Evolutionary conservation across 345 rosid genomes (phyloP).

Genomic region (Hirschfeldia incana): DNA sequence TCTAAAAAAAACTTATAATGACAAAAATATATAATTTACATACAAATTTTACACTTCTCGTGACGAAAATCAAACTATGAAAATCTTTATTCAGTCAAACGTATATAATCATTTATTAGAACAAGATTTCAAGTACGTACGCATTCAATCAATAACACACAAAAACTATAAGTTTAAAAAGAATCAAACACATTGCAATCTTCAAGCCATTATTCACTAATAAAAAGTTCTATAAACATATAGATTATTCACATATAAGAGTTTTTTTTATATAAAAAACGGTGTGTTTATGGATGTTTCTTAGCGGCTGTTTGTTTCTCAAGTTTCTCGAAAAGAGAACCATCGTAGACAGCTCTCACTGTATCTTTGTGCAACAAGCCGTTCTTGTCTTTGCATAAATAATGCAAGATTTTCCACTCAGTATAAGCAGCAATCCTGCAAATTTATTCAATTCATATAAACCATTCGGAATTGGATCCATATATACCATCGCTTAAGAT

Average conservation of each 20-base stretch:
- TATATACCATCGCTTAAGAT: background rate
- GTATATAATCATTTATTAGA: background rate
- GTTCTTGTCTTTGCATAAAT: conserved; percentile 64
- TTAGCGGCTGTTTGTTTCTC: conserved; percentile 58
- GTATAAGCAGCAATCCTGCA: conserved; percentile 57
- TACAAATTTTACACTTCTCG: background rate
- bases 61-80: background rate
- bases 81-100: background rate
- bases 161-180: background rate
- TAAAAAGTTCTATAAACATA: background rate
- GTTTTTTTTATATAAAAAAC: no score
- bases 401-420: conserved; percentile 71
- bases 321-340: conserved; percentile 65
- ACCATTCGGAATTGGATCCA: background rate
- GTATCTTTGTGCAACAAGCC: conserved; percentile 72
- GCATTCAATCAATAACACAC: background rate
- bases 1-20: no score
- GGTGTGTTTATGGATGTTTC: conserved; percentile 36
- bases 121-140: background rate
- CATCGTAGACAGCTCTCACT: conserved; percentile 70
- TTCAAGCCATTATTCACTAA: conserved; percentile 1
- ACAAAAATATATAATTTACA: no score
- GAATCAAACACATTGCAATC: conserved; percentile 16
- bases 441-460: background rate
- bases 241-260: background rate